phyloP scores from a whole-genome alignment of 2,329 filamentous ascomycete species.

The Didymella keratinophila region DNA sequence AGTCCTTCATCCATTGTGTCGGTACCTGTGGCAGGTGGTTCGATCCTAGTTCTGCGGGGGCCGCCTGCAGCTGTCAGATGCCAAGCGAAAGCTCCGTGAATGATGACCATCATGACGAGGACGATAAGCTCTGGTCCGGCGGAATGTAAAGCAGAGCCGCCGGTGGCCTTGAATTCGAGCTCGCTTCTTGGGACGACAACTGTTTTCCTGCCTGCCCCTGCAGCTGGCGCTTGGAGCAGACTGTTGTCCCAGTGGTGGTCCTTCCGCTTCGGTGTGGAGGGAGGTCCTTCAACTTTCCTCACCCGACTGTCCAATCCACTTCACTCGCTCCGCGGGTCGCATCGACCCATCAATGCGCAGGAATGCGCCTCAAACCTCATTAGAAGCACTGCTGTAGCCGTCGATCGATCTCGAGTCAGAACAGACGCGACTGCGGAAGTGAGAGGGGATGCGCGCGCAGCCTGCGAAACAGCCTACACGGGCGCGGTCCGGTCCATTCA shows the following conservation, averaged over 20 bases:
- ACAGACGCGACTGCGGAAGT: conserved; percentile 12
- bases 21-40: conserved; percentile 33
- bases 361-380: conserved; percentile 13
- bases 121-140: conserved; percentile 24
- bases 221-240: conserved; percentile 15
- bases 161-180: conserved; percentile 18
- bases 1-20: conserved; percentile 32
- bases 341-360: conserved; percentile 38
- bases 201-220: conserved; percentile 14
- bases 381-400: conserved; percentile 8
- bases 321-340: conserved; percentile 32
- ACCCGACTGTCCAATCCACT: conserved; percentile 31
- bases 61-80: conserved; percentile 17
- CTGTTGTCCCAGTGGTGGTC: conserved; percentile 21
- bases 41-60: conserved; percentile 23
- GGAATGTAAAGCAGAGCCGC: conserved; percentile 34
- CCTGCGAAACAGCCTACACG: conserved; percentile 29
- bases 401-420: conserved; percentile 17
- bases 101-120: conserved; percentile 17
- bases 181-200: conserved; percentile 1
- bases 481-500: conserved; percentile 20
- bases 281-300: conserved; percentile 33
- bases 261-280: conserved; percentile 14
- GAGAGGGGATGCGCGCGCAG: conserved; percentile 17
- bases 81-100: conserved; percentile 22